Evolutionary conservation across 768 basidiomycete genomes (phyloP).

Genomic region (Pleurotus giganteus): DNA sequence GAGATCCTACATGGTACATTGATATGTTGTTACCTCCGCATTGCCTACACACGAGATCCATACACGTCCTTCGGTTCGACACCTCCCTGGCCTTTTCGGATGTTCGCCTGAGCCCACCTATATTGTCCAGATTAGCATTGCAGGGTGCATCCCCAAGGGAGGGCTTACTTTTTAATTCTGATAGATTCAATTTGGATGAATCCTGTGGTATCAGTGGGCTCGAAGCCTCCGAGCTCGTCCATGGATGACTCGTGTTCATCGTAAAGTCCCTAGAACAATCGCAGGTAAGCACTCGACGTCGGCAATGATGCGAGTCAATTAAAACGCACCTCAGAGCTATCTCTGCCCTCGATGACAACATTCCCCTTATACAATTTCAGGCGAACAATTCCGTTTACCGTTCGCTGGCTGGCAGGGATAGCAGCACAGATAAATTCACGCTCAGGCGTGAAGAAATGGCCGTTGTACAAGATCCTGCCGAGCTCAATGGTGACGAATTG

Average conservation of each 20-base stretch:
- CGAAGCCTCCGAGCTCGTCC: conserved; percentile 98
- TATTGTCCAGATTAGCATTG: conserved; percentile 7
- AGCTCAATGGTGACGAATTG: conserved; percentile 92
- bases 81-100: conserved; percentile 80
- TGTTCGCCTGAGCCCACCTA: conserved; percentile 88
- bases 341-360: conserved; percentile 88
- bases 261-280: conserved; percentile 70
- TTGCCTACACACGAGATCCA: conserved; percentile 48
- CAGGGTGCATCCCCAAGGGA: neutral
- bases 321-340: conserved; percentile 69
- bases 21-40: neutral
- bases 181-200: conserved; percentile 99
- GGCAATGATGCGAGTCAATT: neutral
- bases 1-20: neutral
- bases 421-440: conserved; percentile 90
- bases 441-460: conserved; percentile 99
- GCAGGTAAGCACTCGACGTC: neutral
- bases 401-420: conserved; percentile 92
- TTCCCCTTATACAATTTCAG: conserved; percentile 97
- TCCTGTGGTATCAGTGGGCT: conserved; percentile 91
- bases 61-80: conserved; percentile 80
- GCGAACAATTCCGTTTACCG: conserved; percentile 91
- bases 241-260: conserved; percentile 95
- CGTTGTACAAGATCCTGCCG: conserved; percentile 93
- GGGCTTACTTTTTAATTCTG: conserved; percentile 88